These are phyloP conservation scores for Hyparrhenia diplandra DNA, from an alignment of 176 grass and related monocot species.

Conservation along the genomic window DNA sequence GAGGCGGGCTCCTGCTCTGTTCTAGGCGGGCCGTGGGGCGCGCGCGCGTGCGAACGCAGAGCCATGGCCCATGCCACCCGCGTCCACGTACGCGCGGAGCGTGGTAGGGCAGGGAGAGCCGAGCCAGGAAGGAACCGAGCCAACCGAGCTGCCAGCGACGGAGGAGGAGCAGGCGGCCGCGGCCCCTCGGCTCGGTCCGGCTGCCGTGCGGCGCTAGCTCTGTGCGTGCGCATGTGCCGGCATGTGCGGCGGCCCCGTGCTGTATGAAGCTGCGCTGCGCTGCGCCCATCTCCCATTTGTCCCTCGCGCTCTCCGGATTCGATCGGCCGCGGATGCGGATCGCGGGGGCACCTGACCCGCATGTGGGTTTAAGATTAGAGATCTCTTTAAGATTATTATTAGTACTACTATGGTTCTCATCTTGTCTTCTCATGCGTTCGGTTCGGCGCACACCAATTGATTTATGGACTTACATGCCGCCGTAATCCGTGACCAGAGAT, in stretches of 20 bases:
- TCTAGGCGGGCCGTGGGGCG: too few species aligned
- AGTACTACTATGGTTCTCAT: neutral
- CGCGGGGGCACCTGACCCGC: slow-evolving; percentile 1
- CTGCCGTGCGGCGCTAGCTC: neutral
- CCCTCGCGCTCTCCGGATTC: neutral
- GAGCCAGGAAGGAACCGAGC: too few species aligned
- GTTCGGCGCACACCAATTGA: too few species aligned
- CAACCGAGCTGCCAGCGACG: neutral
- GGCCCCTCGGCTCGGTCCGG: neutral
- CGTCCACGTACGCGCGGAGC: neutral
- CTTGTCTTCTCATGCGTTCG: neutral
- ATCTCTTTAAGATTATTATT: neutral
- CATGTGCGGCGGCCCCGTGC: slow-evolving; percentile 32
- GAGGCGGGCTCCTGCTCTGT: neutral
- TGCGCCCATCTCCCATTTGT: neutral
- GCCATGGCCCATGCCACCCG: neutral
- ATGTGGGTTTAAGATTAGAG: neutral
- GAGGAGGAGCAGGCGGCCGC: neutral
- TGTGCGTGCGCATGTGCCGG: slow-evolving; percentile 38
- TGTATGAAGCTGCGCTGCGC: neutral
- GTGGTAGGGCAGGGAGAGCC: too few species aligned
- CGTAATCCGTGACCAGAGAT: neutral
- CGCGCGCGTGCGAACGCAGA: neutral
- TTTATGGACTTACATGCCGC: too few species aligned
- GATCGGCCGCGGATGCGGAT: neutral